These are phyloP conservation scores for Colletotrichum magnum DNA, from an alignment of 2,329 filamentous ascomycete species.

Conservation along the genomic window DNA sequence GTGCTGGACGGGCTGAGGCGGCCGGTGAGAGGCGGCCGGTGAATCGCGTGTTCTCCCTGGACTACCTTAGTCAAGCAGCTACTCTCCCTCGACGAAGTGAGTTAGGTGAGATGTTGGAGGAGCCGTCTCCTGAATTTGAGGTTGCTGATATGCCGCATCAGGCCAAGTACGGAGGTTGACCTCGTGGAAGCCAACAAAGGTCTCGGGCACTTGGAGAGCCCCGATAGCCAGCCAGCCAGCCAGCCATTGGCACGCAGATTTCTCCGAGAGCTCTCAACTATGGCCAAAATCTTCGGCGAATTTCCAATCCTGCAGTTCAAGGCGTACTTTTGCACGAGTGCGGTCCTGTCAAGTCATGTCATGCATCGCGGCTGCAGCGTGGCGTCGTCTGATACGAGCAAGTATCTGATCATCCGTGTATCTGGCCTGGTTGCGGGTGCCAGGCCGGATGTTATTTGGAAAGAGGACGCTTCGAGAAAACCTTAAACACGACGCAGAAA, in stretches of 20 bases:
- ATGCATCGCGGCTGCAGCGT: too few species aligned
- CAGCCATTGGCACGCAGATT: background rate
- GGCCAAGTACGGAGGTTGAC: conserved; percentile 13
- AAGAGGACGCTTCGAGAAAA: too few species aligned
- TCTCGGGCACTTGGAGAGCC: background rate
- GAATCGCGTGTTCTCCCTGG: background rate
- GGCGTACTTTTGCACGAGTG: too few species aligned
- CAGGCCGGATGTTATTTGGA: too few species aligned
- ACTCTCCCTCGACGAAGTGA: background rate
- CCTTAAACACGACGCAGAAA: too few species aligned
- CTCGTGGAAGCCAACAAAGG: conserved; percentile 33
- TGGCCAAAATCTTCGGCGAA: background rate
- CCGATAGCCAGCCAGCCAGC: conserved; percentile 9
- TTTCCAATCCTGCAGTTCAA: too few species aligned
- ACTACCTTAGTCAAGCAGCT: background rate
- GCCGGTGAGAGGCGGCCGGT: background rate
- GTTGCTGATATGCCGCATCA: background rate
- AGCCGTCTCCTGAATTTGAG: background rate
- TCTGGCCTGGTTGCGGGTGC: too few species aligned
- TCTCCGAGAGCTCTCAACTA: background rate
- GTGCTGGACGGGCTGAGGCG: background rate
- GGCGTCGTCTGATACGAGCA: too few species aligned
- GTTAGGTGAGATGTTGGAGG: conserved; percentile 1
- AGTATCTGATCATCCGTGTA: too few species aligned
- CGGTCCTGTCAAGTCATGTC: too few species aligned